These are phyloP conservation scores for Austropuccinia psidii DNA, from an alignment of 1,284 basidiomycete species.

Conservation along the genomic window DNA sequence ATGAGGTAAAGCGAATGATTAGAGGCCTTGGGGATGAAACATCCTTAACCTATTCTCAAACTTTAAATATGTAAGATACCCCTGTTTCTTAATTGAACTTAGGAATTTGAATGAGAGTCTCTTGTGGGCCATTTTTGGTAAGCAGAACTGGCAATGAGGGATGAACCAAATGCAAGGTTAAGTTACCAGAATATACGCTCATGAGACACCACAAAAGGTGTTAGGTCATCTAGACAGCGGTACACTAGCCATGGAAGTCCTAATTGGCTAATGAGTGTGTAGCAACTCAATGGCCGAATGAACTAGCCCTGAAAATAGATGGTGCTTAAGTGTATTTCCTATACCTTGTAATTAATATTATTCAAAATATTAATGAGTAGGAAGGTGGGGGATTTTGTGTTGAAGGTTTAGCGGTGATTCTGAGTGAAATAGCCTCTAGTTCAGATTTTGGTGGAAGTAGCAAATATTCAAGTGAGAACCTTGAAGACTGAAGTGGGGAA, in stretches of 20 bases:
- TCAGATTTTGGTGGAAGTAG: conserved; percentile 61
- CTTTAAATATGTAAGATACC: too few relatives aligned
- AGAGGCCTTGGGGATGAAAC: conserved; percentile 58
- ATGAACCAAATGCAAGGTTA: conserved; percentile 58
- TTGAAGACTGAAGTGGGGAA: conserved; percentile 60
- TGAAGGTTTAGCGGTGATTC: conserved; percentile 58
- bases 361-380: conserved; percentile 55
- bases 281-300: too few relatives aligned
- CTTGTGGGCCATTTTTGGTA: too few relatives aligned
- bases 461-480: conserved; percentile 57
- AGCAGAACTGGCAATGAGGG: conserved; percentile 59
- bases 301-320: too few relatives aligned
- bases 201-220: conserved; percentile 60
- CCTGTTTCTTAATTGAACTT: too few relatives aligned
- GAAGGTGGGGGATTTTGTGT: conserved; percentile 57
- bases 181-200: conserved; percentile 58
- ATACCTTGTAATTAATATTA: conserved; percentile 57
- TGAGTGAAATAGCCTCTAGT: conserved; percentile 58
- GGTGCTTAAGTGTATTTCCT: conserved; percentile 58
- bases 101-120: too few relatives aligned
- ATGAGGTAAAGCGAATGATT: conserved; percentile 63
- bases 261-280: conserved; percentile 60
- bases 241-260: conserved; percentile 58
- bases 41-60: conserved; percentile 58
- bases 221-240: conserved; percentile 58